Evolutionary conservation across 2,329 filamentous ascomycete species (phyloP).

Genomic region (Fusarium tjaetaba): DNA sequence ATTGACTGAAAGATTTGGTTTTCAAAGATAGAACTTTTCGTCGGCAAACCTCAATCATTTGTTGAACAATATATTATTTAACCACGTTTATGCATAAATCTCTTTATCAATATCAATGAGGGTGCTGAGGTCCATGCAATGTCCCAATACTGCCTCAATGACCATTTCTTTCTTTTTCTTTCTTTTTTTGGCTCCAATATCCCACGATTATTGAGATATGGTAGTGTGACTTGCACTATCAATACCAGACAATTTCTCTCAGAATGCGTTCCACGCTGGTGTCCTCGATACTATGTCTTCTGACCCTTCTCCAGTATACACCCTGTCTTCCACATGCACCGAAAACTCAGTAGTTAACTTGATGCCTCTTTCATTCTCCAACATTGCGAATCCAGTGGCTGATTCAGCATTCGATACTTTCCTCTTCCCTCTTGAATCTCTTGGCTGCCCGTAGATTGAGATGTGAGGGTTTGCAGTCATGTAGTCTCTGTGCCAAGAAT

Average conservation of each 20-base stretch:
- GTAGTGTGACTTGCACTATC: neutral
- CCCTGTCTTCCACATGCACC: slow-evolving; percentile 33
- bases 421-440: neutral
- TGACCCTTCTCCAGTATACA: slow-evolving; percentile 8
- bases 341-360: slow-evolving; percentile 36
- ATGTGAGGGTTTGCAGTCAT: slow-evolving; percentile 24
- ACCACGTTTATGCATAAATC: neutral
- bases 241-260: neutral
- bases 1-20: neutral
- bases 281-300: slow-evolving; percentile 29
- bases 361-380: slow-evolving; percentile 27
- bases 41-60: neutral
- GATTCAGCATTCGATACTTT: slow-evolving; percentile 23
- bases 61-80: neutral
- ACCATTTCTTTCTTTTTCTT: neutral
- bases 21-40: neutral
- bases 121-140: neutral
- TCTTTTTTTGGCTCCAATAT: neutral
- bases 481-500: slow-evolving; percentile 22
- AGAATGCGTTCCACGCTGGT: slow-evolving; percentile 33
- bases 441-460: neutral
- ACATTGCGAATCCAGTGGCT: slow-evolving; percentile 21
- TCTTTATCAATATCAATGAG: neutral
- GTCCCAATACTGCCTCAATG: neutral
- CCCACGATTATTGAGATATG: neutral